A percentile compares a stretch with the other conserved stretches of the same genome.
phyloP scores from a whole-genome alignment of 345 rosid genomes.

The Carallia pectinifolia region DNA sequence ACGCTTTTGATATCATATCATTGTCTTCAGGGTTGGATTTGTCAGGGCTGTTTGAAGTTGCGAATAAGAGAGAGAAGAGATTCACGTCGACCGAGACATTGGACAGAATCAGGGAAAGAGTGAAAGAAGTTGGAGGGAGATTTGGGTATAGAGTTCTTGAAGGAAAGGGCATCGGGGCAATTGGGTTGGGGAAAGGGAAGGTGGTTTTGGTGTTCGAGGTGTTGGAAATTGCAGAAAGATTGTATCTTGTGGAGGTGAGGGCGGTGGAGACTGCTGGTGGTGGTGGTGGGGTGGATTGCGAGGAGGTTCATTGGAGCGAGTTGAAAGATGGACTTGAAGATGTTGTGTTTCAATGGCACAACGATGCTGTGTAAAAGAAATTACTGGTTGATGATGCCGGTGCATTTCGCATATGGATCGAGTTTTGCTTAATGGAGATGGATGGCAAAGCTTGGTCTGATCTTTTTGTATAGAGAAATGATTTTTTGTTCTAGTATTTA shows the following conservation, averaged over 20 bases:
- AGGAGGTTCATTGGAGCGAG: slow-evolving; percentile 62
- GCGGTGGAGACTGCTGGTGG: slow-evolving; percentile 57
- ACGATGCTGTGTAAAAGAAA: slow-evolving; percentile 23
- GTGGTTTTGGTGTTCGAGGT: slow-evolving; percentile 49
- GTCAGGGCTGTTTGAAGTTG: slow-evolving; percentile 57
- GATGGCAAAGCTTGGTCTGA: background rate
- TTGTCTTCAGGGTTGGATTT: slow-evolving; percentile 69
- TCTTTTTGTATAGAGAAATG: background rate
- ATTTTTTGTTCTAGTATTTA: background rate
- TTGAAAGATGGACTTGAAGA: slow-evolving; percentile 59
- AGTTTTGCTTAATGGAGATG: background rate
- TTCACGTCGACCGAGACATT: slow-evolving; percentile 47
- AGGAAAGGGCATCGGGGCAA: slow-evolving; percentile 50
- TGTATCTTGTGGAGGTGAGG: slow-evolving; percentile 58
- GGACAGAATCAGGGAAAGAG: slow-evolving; percentile 56
- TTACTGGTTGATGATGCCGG: no score
- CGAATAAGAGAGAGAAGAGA: slow-evolving; percentile 49
- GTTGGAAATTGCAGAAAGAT: slow-evolving; percentile 42
- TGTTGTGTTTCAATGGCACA: slow-evolving; percentile 62
- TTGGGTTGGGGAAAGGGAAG: slow-evolving; percentile 64
- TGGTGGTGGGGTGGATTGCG: slow-evolving; percentile 48
- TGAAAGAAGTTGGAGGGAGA: slow-evolving; percentile 54
- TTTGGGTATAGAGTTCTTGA: slow-evolving; percentile 64
- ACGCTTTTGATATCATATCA: slow-evolving; percentile 76
- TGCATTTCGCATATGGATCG: background rate